Base-by-base conservation (phyloP, 768 basidiomycete genomes). In the Paxillus rubicundulus region DNA sequence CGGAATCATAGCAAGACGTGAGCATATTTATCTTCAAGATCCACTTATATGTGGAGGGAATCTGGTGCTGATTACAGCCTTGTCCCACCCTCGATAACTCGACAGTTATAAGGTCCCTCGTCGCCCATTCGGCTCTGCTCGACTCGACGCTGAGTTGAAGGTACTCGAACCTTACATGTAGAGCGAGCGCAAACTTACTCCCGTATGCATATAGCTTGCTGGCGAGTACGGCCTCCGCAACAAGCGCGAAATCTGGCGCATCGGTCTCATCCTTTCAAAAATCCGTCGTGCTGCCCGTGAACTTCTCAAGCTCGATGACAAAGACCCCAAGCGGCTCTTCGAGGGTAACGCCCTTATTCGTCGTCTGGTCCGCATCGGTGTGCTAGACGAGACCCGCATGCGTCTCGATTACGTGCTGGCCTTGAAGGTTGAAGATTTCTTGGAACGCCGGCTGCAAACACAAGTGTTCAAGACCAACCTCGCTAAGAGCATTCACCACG, bases 241-340 rank as follows among this genome's bases (percentile, higher is more conserved):
- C 90, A 99, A 99, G 83, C 90, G 96, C 72, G 97, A 99, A 79
- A 97, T 98, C 80, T 99, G 96, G 97, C 92, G 97, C 69, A 98
- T 99, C 74, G 86, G 92, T 72, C 87, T 99, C 68, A 86, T 86
- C 72, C 87, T 99, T 50, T 99, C 97, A 68, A 98, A 99, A 84
- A 99, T 99, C 71, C 96, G 97, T 81, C 94, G 97, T 87, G 97
- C 97, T 58, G 97, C 97, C 61, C 96, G 97, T 88, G 97, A 99
- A 80, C 90, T 99, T 58, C 89, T 99, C 78, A 99, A 99, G 70
- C 93, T 99, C 77, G 97, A 99, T 62, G 89, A 84, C 76, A 98
- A 99, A 75, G 97, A 98, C 78, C 94, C 97, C 70, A 98, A 98
- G 80, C 92, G 97, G 75, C 91, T 98, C 55, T 98, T 99, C 82